These are phyloP conservation scores for Barbarea vulgaris DNA, from an alignment of 345 rosid species.

Conservation along the genomic window DNA sequence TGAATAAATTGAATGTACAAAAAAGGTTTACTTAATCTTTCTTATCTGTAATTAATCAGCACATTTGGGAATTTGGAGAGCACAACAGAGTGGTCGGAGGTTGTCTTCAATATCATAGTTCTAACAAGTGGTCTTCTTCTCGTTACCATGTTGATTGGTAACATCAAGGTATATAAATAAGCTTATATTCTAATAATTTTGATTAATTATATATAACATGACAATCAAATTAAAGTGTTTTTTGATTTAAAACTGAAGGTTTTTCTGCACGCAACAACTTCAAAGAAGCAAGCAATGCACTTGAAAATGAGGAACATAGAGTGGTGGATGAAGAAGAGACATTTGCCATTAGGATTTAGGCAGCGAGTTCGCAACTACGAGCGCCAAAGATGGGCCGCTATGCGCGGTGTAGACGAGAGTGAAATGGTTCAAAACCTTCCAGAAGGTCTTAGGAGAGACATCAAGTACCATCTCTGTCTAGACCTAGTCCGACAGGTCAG, in stretches of 20 bases:
- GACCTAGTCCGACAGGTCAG: constrained; percentile 90
- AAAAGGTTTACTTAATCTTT: background rate
- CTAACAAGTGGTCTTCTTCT: constrained; percentile 90
- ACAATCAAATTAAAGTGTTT: background rate
- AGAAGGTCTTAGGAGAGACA: constrained; percentile 93
- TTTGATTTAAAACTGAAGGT: constrained; percentile 49
- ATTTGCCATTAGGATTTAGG: constrained; percentile 73
- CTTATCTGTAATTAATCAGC: constrained; percentile 42
- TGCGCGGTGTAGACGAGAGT: constrained; percentile 92
- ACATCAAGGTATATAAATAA: constrained; percentile 68
- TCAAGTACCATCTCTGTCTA: constrained; percentile 91
- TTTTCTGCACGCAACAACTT: constrained; percentile 84
- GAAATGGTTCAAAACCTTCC: constrained; percentile 88
- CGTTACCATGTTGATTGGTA: constrained; percentile 96
- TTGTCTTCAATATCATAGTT: constrained; percentile 91
- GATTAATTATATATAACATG: background rate
- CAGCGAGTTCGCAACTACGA: constrained; percentile 93
- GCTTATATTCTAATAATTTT: constrained; percentile 1
- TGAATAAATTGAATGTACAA: background rate
- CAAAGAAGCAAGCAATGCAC: constrained; percentile 97
- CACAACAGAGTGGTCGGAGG: constrained; percentile 96
- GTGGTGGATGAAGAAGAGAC: constrained; percentile 99
- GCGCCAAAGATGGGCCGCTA: constrained; percentile 95
- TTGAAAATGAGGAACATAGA: constrained; percentile 96
- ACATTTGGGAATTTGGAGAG: constrained; percentile 94